phyloP scores from a whole-genome alignment of 768 basidiomycete species.

The Filobasidium floriforme region DNA sequence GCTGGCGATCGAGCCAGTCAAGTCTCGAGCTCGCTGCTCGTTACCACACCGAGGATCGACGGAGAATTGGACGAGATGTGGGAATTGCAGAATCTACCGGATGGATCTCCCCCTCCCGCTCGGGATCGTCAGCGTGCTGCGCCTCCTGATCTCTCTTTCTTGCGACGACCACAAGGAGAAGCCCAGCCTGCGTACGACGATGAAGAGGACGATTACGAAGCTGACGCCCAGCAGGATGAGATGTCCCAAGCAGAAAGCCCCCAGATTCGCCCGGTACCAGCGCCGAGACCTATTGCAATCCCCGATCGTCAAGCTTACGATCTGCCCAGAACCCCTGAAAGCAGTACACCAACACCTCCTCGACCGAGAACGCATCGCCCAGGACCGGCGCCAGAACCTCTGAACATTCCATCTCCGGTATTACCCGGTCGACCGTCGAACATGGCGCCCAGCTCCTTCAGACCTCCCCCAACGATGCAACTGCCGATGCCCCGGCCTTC shows the following conservation, averaged over 20 bases:
- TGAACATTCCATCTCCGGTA: conserved; percentile 19
- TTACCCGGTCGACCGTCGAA: conserved; percentile 4
- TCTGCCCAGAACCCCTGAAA: not conserved
- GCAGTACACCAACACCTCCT: conserved; percentile 6
- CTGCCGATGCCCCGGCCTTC: conserved; percentile 26
- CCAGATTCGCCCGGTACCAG: not conserved
- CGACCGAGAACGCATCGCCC: conserved; percentile 12
- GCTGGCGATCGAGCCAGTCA: conserved; percentile 8
- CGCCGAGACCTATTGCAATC: not conserved
- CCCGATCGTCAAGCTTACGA: not conserved
- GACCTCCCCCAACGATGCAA: conserved; percentile 18
- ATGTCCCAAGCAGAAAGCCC: not conserved
- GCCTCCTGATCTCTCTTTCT: conserved; percentile 9
- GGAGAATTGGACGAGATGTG: conserved; percentile 26
- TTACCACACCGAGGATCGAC: not conserved
- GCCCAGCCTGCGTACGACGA: not conserved
- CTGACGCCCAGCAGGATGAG: not conserved
- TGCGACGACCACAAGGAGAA: not conserved
- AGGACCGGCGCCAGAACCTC: conserved; percentile 18
- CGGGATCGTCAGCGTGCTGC: conserved; percentile 8
- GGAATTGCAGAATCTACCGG: conserved; percentile 36
- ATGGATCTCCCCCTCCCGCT: conserved; percentile 26
- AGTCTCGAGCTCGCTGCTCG: conserved; percentile 16
- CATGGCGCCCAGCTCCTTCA: conserved; percentile 11
- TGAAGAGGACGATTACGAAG: not conserved